Evolutionary conservation across 257 asterid species (phyloP).

Genomic region (Sherardia arvensis): DNA sequence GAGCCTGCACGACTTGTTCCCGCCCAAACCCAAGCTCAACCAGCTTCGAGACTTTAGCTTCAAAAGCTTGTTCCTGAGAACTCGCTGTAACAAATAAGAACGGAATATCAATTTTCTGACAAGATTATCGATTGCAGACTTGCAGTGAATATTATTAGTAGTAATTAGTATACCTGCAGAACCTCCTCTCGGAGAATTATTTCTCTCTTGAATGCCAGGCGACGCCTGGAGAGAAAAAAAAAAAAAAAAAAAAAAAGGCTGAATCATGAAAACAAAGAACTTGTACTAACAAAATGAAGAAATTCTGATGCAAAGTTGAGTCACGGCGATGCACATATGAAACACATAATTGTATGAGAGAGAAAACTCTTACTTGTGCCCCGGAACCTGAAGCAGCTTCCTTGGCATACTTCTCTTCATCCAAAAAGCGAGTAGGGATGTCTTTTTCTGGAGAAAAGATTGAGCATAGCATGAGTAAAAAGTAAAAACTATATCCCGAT

Average conservation of each 20-base stretch:
- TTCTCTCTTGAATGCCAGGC: constrained; percentile 36
- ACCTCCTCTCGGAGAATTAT: constrained; percentile 34
- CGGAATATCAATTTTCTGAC: not conserved
- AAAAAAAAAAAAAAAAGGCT: too few relatives aligned
- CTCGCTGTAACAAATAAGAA: constrained; percentile 32
- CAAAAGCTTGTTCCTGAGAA: constrained; percentile 60
- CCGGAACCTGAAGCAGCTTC: constrained; percentile 90
- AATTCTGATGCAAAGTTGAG: not conserved
- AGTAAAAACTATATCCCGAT: not conserved
- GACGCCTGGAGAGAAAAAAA: constrained; percentile 41
- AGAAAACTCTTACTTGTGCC: constrained; percentile 45
- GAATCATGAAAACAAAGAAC: too few relatives aligned
- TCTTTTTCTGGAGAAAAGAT: constrained; percentile 68
- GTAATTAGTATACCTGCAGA: constrained; percentile 72
- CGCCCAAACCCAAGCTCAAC: constrained; percentile 93
- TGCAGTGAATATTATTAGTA: too few relatives aligned
- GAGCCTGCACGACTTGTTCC: constrained; percentile 78
- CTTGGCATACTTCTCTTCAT: constrained; percentile 59
- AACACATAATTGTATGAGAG: not conserved
- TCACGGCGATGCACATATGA: too few relatives aligned
- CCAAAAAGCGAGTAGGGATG: constrained; percentile 60
- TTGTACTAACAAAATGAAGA: not conserved
- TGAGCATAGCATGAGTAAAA: not conserved
- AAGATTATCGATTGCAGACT: not conserved
- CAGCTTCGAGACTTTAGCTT: constrained; percentile 80